Base-by-base conservation (phyloP, 257 asterid genomes). In the Salvia rosmarinus region DNA sequence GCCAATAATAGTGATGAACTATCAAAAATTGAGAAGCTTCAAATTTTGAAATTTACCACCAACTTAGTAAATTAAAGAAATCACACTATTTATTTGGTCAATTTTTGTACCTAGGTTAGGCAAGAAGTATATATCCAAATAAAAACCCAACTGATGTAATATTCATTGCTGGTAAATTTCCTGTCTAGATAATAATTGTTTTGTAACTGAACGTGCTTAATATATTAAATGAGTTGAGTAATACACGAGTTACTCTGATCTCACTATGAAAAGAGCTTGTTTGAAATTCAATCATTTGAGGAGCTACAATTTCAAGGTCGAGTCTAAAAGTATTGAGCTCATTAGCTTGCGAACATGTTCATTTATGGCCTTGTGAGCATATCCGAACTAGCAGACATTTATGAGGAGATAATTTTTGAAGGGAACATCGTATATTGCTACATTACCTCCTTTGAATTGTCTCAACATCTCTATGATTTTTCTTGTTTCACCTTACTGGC, bases 21-120 rank as follows among this genome's bases (percentile, higher is more conserved):
- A 76, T 65, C 75, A 66, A 57, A 77, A 60, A 28, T 52, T 69
- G 55, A 77, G 81, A 74, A 82, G 79, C 82, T 82, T 82, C 64
- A 77, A 55, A 14, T 42, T 82, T 59, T 73, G 55, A 81, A 50
- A 47, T 30, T 32, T 16, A 37, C 14, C 51, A 30, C 11, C 11
- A 50, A 44, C 5, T 23, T 55, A 39, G 30, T 14, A 5, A 3
- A 6, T 40, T 21, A 5, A 28, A 64, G 37, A 0, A 19, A 11
- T 9, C 12, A 11, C 21, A 11, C 47, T 6, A 13, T 37, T 52
- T 42, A 21, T 30, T 64, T 2, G 16, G 25, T 66, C 35, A n/a
- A 13, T 23, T 42, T 4, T 11, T 39, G 4, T 23, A 23, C 3
- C 8, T 65, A 19, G 57, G 64, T 54, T 75, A 9, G 56, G 69